Evolutionary conservation across 805 yeast genomes (phyloP), one percentile per base, ranked within the genome.

Genomic region (Sugiyamaella boreocaroliniensis): DNA sequence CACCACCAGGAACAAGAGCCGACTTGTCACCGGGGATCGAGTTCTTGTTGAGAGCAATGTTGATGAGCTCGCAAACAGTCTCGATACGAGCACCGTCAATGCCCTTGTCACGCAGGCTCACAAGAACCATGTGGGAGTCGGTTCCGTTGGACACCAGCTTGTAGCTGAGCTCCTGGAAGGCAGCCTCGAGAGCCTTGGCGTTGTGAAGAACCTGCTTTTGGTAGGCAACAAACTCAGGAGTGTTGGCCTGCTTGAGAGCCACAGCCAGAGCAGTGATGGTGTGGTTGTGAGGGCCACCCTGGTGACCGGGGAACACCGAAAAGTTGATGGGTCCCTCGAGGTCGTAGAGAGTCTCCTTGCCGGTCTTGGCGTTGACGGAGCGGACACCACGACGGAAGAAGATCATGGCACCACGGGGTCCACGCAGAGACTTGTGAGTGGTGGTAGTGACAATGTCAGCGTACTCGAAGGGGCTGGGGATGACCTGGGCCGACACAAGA

Each of bases 241-340:
- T 76, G 59, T 81, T 78, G 56, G 96, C 95, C 77, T 93, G 99
- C 71, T 89, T 89, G 70, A 93, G 81, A 49, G 99, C 98, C 59
- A 90, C 93, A 15, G 98, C 97, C 65, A 93, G 76, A 37, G 98
- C 99, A 62, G 97, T 85, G 69, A 93, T 93, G 61, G 99, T 93
- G 76, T 93, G 99, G 79, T 93, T 93, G 76, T 93, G 98, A 65
- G 99, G 99, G 70, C 99, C 99, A 78, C 99, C 99, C 78, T 93
- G 99, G 75, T 93, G 99, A 62, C 96, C 99, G 66, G 99, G 99
- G 92, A 93, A 93, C 51, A 93, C 99, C 9, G 97, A 89, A 73
- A 93, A 93, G 80, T 93, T 93, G 75, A 93, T 90, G 70, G 88
- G 88, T 72, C 82, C 85, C 74, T 93, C 98, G 71, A 93, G 82